Base-by-base conservation (phyloP, 352 stramenopile species). In the Discostella stelligera region DNA sequence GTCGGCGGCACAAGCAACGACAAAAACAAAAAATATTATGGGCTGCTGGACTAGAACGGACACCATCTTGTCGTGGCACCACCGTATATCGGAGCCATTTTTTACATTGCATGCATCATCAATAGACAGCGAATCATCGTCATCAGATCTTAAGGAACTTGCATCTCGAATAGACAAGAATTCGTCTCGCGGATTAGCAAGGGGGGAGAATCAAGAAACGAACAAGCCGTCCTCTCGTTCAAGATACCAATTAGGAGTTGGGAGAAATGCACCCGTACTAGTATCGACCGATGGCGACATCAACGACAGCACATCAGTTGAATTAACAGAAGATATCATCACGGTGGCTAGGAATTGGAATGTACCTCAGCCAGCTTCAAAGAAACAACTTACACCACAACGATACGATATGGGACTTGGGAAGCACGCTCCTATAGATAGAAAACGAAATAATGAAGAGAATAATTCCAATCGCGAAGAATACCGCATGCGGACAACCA, bases 181-280 rank as follows among this genome's bases (percentile, higher is more conserved):
- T 20, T 60, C 52, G 23, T 58, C 60, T 20, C 60, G 41, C n/a
- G 32, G 21, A 48, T 3, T 23, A 58, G 49, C 60, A 39, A 7
- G 16, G 21, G n/a, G 37, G 37, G 50, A 27, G 16, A 68, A 18
- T 25, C 23, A 58, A 21, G 37, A 44, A 44, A 44, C 37, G 37
- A 58, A 21, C 3, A 14, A 46, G 18, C 16, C 27, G 23, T 18
- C 25, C 4, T 18, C 25, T 7, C 23, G 53, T 49, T 25, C 66
- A 18, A 70, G 69, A 63, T 79, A 79, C 49, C n/a, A 70, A 41
- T 63, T 79, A 14, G 71, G 71, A 41, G 50, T 64, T 60, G 74
- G 74, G 14, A 81, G 77, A 53, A 76, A 81, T 62, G 23, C 30
- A 50, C 74, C 74, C 20, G 27, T 77, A 56, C 20, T 44, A 25